A percentile compares a stretch with the other conserved stretches of the same genome.
Conservation (phyloP, 495 filamentous ascomycete species). For the Neohortaea acidophila region DNA sequence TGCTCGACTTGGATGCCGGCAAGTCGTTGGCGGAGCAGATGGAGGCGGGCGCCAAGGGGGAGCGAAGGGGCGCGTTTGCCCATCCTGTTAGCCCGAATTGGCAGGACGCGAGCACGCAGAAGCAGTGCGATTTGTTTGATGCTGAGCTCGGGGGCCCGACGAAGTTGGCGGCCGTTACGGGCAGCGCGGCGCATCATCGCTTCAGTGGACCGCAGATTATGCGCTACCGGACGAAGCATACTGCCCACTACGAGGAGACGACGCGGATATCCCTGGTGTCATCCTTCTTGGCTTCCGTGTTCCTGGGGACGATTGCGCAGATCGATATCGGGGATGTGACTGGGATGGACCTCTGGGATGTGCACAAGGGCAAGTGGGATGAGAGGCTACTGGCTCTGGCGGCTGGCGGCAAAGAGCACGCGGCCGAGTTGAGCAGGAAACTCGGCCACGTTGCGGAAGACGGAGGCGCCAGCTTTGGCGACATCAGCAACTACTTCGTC, state of each 20-base stretch:
- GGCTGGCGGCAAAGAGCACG: conserved; percentile 50
- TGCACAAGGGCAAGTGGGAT: conserved; percentile 55
- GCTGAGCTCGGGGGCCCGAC: conserved; percentile 46
- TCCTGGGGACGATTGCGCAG: conserved; percentile 71
- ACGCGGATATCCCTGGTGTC: conserved; percentile 83
- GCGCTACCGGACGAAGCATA: conserved; percentile 63
- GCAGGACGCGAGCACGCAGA: conserved; percentile 91
- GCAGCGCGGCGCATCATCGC: conserved; percentile 86
- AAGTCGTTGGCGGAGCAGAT: conserved; percentile 27
- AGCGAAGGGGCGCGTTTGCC: conserved; percentile 51
- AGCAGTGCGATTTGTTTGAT: conserved; percentile 81
- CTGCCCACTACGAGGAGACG: conserved; percentile 64
- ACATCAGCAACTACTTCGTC: conserved; percentile 59
- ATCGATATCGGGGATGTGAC: conserved; percentile 92
- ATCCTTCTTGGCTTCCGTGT: conserved; percentile 83
- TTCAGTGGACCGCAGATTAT: conserved; percentile 98
- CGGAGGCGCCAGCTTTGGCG: conserved; percentile 64
- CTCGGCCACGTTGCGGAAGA: conserved; percentile 67
- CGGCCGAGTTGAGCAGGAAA: conserved; percentile 55
- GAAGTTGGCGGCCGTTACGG: conserved; percentile 59
- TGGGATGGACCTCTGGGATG: conserved; percentile 95
- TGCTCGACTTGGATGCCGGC: conserved; percentile 41
- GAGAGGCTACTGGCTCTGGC: conserved; percentile 58
- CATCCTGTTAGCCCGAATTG: conserved; percentile 87
- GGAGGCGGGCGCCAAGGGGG: conserved; percentile 30